phyloP scores from a whole-genome alignment of 257 asterid genomes.

The Ballota nigra region DNA sequence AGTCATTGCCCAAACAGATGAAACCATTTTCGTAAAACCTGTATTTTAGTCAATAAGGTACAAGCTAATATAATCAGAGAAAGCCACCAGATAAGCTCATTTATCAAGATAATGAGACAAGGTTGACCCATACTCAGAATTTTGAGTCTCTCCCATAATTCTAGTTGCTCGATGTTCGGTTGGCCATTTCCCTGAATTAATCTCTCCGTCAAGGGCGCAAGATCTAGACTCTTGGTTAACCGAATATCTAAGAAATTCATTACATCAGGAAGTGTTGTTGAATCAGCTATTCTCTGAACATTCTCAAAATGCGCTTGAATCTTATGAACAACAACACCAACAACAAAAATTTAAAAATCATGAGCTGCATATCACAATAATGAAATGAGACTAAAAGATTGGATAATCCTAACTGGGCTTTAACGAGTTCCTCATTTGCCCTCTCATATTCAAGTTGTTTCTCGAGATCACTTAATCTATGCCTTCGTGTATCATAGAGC shows the following conservation, averaged over 20 bases:
- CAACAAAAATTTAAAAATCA: background rate
- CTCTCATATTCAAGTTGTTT: slow-evolving; percentile 53
- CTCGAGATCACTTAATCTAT: slow-evolving; percentile 61
- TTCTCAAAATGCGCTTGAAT: slow-evolving; percentile 74
- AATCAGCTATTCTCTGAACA: no score
- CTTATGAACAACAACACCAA: slow-evolving; percentile 37
- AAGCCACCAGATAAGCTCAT: background rate
- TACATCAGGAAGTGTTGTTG: no score
- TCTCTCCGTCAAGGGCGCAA: slow-evolving; percentile 60
- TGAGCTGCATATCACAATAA: slow-evolving; percentile 2
- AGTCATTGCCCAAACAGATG: slow-evolving; percentile 63
- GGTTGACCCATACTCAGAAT: slow-evolving; percentile 6
- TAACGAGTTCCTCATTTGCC: slow-evolving; percentile 62
- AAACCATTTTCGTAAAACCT: no score
- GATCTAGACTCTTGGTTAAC: slow-evolving; percentile 66
- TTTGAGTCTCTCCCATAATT: no score
- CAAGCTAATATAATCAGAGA: no score
- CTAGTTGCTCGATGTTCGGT: no score
- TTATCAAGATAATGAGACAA: background rate
- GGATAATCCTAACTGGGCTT: slow-evolving; percentile 61
- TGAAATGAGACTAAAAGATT: background rate
- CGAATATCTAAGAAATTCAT: slow-evolving; percentile 56
- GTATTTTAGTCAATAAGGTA: no score
- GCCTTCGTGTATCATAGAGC: slow-evolving; percentile 58
- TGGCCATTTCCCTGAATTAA: no score